phyloP scores from a whole-genome alignment of 2,329 filamentous ascomycete genomes.

The Verticillium longisporum region DNA sequence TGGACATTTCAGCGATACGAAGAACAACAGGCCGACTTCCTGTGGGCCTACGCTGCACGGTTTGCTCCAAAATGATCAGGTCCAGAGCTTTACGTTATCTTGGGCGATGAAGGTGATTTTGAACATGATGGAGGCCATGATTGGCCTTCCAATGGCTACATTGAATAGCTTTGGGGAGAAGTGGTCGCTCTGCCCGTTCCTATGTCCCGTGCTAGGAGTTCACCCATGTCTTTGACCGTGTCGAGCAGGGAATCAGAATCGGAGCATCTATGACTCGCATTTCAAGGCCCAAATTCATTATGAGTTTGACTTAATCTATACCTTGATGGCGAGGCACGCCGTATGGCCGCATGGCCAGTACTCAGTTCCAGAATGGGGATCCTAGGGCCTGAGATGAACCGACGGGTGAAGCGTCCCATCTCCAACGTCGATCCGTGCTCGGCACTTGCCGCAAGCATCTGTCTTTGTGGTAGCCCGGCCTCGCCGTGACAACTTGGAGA shows the following conservation, averaged over 20 bases:
- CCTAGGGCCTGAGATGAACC: background rate
- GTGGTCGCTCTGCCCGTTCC: too few relatives aligned
- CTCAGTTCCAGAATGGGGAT: background rate
- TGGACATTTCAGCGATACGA: too few relatives aligned
- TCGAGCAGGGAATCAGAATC: background rate
- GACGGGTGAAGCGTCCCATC: background rate
- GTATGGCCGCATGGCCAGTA: background rate
- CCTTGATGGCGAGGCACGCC: background rate
- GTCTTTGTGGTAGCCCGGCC: background rate
- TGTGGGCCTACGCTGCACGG: too few relatives aligned
- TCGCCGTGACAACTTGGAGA: background rate
- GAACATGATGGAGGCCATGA: too few relatives aligned
- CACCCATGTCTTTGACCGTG: background rate
- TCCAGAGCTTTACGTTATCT: too few relatives aligned
- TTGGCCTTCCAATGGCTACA: too few relatives aligned
- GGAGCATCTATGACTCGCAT: background rate
- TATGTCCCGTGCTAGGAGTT: background rate
- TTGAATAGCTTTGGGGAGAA: too few relatives aligned
- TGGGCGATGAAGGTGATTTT: too few relatives aligned
- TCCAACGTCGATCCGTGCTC: background rate
- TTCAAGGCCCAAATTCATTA: background rate
- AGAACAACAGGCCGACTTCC: too few relatives aligned
- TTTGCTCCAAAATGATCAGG: too few relatives aligned
- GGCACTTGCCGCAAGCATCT: background rate
- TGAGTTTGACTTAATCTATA: background rate